Percentiles rank a stretch among this genome's conserved stretches.
phyloP scores from a whole-genome alignment of 192 early-diverging fungal genomes.

The Podila minutissima region DNA sequence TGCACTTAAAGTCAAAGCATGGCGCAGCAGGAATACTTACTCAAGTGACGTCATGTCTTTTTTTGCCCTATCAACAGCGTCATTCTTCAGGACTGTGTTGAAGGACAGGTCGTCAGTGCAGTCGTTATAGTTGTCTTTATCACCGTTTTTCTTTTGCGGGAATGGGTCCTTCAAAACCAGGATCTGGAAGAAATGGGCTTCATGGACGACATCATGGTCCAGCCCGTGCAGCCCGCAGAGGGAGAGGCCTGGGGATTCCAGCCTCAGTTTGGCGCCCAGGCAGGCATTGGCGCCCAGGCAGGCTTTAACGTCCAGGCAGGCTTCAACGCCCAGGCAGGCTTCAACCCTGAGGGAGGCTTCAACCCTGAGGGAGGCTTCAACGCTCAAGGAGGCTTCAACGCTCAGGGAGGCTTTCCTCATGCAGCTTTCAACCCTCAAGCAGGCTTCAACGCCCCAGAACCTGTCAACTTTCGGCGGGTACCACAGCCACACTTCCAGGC shows the following conservation, averaged over 20 bases:
- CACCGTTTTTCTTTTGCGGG: constrained; percentile 84
- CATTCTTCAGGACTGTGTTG: constrained; percentile 76
- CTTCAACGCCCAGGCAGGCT: not conserved
- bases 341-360: not conserved
- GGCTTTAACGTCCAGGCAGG: not conserved
- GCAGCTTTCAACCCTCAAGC: not conserved
- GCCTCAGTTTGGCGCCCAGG: constrained; percentile 6
- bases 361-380: not conserved
- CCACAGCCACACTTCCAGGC: not conserved
- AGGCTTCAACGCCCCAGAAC: not conserved
- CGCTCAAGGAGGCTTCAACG: not conserved
- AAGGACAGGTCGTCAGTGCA: constrained; percentile 86
- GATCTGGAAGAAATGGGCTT: constrained; percentile 35
- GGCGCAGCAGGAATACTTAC: no score
- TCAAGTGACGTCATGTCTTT: constrained; percentile 7
- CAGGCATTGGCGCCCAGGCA: not conserved
- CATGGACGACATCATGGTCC: constrained; percentile 7
- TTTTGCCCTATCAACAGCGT: constrained; percentile 15
- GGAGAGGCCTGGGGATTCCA: constrained; percentile 3
- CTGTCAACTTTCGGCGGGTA: not conserved
- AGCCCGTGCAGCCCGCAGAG: constrained; percentile 9
- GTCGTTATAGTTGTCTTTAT: constrained; percentile 82
- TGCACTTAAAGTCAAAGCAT: no score
- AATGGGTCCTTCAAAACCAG: constrained; percentile 85
- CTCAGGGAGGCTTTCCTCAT: not conserved